phyloP scores from a whole-genome alignment of 2,329 filamentous ascomycete genomes.

The Pezicula rhizophila region DNA sequence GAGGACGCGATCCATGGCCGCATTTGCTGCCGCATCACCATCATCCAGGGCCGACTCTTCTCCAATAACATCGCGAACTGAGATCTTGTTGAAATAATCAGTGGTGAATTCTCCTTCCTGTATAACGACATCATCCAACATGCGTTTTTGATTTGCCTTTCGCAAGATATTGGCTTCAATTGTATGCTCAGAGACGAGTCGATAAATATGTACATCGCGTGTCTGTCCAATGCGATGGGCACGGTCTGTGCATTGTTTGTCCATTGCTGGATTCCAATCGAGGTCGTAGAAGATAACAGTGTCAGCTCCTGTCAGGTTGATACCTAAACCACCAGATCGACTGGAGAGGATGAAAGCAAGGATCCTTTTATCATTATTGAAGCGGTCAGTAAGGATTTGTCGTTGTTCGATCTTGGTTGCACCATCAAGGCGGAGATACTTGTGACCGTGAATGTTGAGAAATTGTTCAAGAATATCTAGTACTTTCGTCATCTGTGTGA shows the following conservation, averaged over 20 bases:
- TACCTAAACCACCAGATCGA: conserved; percentile 86
- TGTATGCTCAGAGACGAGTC: conserved; percentile 85
- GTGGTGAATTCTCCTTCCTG: conserved; percentile 98
- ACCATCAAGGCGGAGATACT: conserved; percentile 94
- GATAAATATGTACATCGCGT: conserved; percentile 95
- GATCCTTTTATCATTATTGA: conserved; percentile 91
- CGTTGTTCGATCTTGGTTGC: conserved; percentile 93
- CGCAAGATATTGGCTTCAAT: conserved; percentile 97
- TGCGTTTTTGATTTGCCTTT: conserved; percentile 94
- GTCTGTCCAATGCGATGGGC: conserved; percentile 97
- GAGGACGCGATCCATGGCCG: conserved; percentile 80
- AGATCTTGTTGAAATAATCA: conserved; percentile 81
- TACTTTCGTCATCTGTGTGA: conserved; percentile 99
- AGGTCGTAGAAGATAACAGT: conserved; percentile 99
- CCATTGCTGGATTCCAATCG: conserved; percentile 99
- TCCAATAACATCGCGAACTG: conserved; percentile 62
- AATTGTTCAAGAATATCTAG: conserved; percentile 97
- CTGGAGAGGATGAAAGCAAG: conserved; percentile 94
- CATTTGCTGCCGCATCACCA: conserved; percentile 66
- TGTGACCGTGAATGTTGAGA: conserved; percentile 94
- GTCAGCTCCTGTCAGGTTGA: conserved; percentile 94
- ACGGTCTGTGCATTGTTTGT: conserved; percentile 97
- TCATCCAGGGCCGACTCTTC: conserved; percentile 48
- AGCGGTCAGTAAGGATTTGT: conserved; percentile 90
- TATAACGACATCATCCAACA: conserved; percentile 96